Base-by-base conservation (phyloP, 1,284 basidiomycete genomes). In the Jaminaea rosea region DNA sequence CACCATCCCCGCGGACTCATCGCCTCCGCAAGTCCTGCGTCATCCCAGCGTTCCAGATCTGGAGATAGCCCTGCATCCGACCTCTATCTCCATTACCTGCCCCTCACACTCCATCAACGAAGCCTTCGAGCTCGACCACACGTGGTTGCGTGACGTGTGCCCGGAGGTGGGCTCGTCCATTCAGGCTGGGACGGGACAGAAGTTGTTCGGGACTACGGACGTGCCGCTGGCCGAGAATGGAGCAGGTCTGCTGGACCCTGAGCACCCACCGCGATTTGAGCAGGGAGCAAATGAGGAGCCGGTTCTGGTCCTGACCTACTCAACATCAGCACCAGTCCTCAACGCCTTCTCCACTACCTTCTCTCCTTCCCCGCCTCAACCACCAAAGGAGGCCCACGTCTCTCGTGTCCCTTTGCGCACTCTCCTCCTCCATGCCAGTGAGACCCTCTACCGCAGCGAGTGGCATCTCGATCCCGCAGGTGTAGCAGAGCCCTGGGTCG, bases 141-240 rank as follows among this genome's bases (percentile, higher is more conserved):
- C 75, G 31, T 76, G 69, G 65, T 77, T 85, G 4, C 77, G 82
- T 19, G 83, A 84, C 62, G 76, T 79, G 0, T 84, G 83, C 60
- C 76, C 76, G 31, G 82, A 82, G 57, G 64, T 75, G 0, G 65
- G 76, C 7, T 86, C 50, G 6, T 63, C 84, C 54, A 77, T 88
- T 4, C 84, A 91, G 65, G 81, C 84, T 0, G 80, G 81, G n/a
- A 87, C 84, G 0, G 76, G 76, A 9, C 88, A 91, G 74, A 87
- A 87, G 59, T 78, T 89, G 1, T 84, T 85, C 68, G 77, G 81
- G 46, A 82, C 86, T 0, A 86, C 65, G 26, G 75, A 76, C 53
- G 60, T 77, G 9, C 69, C 76, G 4, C 78, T 80, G 64, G 34
- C 60, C 55, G 32, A 50, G 53, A 10, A 60, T 59, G 28, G 61